Conservation (phyloP, 2,329 filamentous ascomycete genomes). For the Hypoxylon sp. region DNA sequence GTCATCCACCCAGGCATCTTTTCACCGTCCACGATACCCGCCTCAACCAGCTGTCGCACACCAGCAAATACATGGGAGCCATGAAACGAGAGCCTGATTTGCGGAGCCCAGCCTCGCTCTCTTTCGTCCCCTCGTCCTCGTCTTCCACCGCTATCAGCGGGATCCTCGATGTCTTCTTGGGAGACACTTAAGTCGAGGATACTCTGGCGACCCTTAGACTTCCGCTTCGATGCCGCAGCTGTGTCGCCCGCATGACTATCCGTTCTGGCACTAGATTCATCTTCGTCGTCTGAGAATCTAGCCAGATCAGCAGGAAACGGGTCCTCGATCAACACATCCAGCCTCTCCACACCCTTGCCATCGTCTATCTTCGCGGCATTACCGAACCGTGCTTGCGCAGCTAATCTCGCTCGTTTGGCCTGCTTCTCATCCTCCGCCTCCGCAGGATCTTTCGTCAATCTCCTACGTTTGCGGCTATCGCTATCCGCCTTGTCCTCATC, state of each 20-base stretch:
- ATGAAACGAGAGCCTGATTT: conserved; percentile 75
- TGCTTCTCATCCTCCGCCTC: conserved; percentile 53
- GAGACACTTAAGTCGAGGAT: conserved; percentile 44
- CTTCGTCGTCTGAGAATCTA: conserved; percentile 20
- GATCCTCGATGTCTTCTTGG: conserved; percentile 48
- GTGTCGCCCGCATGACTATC: conserved; percentile 28
- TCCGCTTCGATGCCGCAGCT: conserved; percentile 26
- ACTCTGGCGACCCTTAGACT: conserved; percentile 46
- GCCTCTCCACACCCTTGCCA: conserved; percentile 71
- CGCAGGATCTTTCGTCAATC: conserved; percentile 42
- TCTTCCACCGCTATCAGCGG: conserved; percentile 39
- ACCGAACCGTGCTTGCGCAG: conserved; percentile 80
- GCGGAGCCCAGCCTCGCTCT: conserved; percentile 64
- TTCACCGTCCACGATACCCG: conserved; percentile 79
- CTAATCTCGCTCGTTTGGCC: conserved; percentile 69
- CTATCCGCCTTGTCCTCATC: conserved; percentile 41
- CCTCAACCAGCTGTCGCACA: conserved; percentile 80
- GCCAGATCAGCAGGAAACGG: conserved; percentile 59
- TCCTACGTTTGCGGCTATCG: conserved; percentile 45
- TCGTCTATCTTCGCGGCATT: conserved; percentile 67
- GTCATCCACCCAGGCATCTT: conserved; percentile 93
- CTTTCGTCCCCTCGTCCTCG: conserved; percentile 45
- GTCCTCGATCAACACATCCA: conserved; percentile 72
- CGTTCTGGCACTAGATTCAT: conserved; percentile 17
- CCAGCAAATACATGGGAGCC: conserved; percentile 86